Evolutionary conservation across 805 yeast species (phyloP), one percentile per base, ranked within the genome.

Genomic region (Starmerella geochares): DNA sequence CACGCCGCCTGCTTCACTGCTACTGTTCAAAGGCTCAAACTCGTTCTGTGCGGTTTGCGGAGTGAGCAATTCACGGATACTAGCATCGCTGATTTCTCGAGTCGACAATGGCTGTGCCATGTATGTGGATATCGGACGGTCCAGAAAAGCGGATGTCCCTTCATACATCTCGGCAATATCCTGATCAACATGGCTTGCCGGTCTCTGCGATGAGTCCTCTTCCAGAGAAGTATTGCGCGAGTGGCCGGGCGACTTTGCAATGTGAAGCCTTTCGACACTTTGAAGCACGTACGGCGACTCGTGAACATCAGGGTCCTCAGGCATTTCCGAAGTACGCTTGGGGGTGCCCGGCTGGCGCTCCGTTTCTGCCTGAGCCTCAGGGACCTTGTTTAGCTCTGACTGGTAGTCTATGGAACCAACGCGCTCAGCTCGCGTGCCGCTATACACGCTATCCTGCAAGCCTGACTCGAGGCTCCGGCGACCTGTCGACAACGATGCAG

Each of bases 111-210:
- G 43, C 11, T 50, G 53, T 20, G 56, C 53, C 28, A 58, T 58
- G 43, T 60, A 59, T 16, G 59, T 55, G n/a, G 64, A 56, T 14
- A 60, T 55, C 4, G 66, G 64, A 7, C 65, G 56, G 16, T 55
- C 48, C 35, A 65, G 48, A 44, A 59, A 63, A 36, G 58, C 58
- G 5, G 58, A 48, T 9, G 66, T 55, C 46, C 62, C 62, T 31
- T 57, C 57, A 52, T 65, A 65, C 41, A 65, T 51, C 29, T 57
- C 68, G 21, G 62, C 61, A n/a, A 65, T 51, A 24, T 60, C 65
- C 2, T 61, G 58, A 45, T 64, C 67, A 24, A 42, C 52, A 17
- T 53, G 50, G 46, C 56, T 53, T 23, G 14, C 36, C 2, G 50
- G 50, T 33, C 50, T 31, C 19, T 17, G 14, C 10, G 35, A 28